Conservation (phyloP, 2,329 filamentous ascomycete genomes). For the Beauveria pseudobassiana region DNA sequence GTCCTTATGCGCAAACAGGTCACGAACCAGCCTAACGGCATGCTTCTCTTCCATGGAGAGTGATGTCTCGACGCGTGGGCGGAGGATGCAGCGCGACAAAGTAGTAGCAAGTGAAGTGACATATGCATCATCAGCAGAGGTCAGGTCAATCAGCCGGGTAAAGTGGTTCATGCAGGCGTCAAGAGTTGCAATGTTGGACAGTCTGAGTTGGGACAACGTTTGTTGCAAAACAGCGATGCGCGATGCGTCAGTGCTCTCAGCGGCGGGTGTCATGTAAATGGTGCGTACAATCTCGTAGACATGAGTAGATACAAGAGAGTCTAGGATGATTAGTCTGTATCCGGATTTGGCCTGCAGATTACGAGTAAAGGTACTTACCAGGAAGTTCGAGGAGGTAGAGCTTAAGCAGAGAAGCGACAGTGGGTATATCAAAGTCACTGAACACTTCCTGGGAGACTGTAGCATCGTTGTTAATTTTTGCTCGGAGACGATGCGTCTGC, state of each 20-base stretch:
- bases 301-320: conserved; percentile 96
- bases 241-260: conserved; percentile 68
- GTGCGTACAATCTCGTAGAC: conserved; percentile 99
- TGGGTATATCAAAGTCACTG: conserved; percentile 85
- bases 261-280: conserved; percentile 78
- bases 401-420: conserved; percentile 86
- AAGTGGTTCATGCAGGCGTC: conserved; percentile 98
- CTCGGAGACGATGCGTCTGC: conserved; percentile 77
- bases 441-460: conserved; percentile 67
- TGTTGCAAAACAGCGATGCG: conserved; percentile 90
- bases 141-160: conserved; percentile 90
- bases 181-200: conserved; percentile 97
- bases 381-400: conserved; percentile 92
- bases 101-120: conserved; percentile 63
- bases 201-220: conserved; percentile 85
- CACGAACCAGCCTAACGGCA: conserved; percentile 80
- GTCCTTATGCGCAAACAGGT: conserved; percentile 90
- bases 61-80: conserved; percentile 79
- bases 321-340: conserved; percentile 38
- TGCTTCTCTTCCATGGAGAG: conserved; percentile 95
- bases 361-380: conserved; percentile 47
- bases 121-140: conserved; percentile 88
- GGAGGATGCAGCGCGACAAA: conserved; percentile 78
- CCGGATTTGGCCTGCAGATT: background rate
- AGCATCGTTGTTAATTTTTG: conserved; percentile 81